phyloP scores from a whole-genome alignment of 495 filamentous ascomycete genomes.

The Thozetella sp. region DNA sequence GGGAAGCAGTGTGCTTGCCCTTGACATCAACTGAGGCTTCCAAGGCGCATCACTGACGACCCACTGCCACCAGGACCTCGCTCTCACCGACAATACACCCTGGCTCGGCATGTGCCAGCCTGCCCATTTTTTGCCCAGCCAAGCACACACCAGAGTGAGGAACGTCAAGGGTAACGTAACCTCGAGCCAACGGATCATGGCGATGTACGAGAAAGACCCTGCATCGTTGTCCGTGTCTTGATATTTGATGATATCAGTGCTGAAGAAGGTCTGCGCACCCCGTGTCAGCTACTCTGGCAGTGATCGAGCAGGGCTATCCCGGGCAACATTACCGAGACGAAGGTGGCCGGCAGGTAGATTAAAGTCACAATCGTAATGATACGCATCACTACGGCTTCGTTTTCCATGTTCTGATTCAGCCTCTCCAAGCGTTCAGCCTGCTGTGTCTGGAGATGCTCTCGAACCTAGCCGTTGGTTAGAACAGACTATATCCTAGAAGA shows the following conservation, averaged over 20 bases:
- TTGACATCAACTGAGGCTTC: too few relatives aligned
- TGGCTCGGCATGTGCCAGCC: neutral
- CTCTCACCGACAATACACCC: neutral
- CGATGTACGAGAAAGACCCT: constrained; percentile 34
- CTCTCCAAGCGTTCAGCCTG: constrained; percentile 31
- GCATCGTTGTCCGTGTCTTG: constrained; percentile 22
- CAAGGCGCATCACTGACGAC: neutral
- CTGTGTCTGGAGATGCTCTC: constrained; percentile 31
- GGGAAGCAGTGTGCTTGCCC: too few relatives aligned
- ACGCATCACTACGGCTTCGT: constrained; percentile 38
- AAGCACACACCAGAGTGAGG: constrained; percentile 14
- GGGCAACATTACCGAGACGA: constrained; percentile 37
- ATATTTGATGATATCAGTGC: constrained; percentile 46
- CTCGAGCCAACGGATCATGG: constrained; percentile 42
- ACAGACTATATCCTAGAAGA: neutral
- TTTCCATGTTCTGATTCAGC: constrained; percentile 33
- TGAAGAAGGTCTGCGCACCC: constrained; percentile 36
- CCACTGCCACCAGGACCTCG: neutral
- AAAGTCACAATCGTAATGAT: constrained; percentile 44
- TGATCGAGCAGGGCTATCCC: too few relatives aligned
- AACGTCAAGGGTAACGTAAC: constrained; percentile 41
- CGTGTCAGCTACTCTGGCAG: too few relatives aligned
- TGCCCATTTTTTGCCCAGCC: constrained; percentile 9
- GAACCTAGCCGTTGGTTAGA: constrained; percentile 5
- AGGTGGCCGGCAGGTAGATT: constrained; percentile 44